Evolutionary conservation across 2,329 filamentous ascomycete species (phyloP), one percentile per base, ranked within the genome.

Genomic region (Trichophyton schoenleinii): DNA sequence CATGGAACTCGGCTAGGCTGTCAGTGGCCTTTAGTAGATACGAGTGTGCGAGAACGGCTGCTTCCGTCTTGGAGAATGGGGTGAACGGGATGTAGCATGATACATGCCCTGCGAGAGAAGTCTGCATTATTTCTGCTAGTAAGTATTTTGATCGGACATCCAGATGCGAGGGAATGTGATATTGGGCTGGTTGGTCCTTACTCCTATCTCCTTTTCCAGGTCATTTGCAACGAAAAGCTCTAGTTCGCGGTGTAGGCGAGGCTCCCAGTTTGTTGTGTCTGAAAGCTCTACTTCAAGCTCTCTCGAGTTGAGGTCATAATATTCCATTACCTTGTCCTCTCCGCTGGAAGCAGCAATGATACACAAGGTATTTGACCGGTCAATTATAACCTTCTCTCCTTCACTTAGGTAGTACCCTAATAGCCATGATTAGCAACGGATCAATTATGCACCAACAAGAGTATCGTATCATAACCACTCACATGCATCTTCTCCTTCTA

Each of bases 31-130:
- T 68, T 9, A 75, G 70, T 3, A 80, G 61, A 59, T 68, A 73
- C 64, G 75, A 77, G 65, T 80, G 76, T 0, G 71, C 74, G 1
- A 79, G 68, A 0, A 79, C 72, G 1, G 72, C 73, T 62, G 74
- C 70, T 64, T 79, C 77, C 1, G 60, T 63, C 1, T 62, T 61
- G 1, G 70, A 72, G 65, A 79, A 79, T 0, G 73, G 74, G 18
- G 78, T 66, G 66, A 79, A 78, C 0, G 76, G 77, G 7, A 79
- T 64, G 55, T 78, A 71, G 5, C 66, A 68, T 0, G 70, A 72
- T 11, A 81, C 73, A 1, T 77, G 72, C 4, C 76, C 73, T 0
- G 76, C 49, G 3, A 53, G 49, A 34, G 49, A 53, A 13, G 49
- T 34, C 49, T 53, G 8, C 2, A 62, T 68, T 4, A 67, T 65